Conservation (phyloP, 495 filamentous ascomycete species). For the Neurospora tetrasperma region DNA sequence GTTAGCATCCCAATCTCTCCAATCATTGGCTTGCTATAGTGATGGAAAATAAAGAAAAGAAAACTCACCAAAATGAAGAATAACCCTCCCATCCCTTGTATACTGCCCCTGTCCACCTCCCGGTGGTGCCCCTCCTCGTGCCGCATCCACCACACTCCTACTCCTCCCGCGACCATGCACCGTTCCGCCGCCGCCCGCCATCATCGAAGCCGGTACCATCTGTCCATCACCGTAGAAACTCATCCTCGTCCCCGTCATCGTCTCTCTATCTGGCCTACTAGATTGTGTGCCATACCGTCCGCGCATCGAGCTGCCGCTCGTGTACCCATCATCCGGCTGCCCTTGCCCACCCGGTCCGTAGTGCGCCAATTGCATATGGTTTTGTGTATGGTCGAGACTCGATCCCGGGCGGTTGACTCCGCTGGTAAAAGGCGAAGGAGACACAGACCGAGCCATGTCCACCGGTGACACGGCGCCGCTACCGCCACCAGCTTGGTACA, state of each 20-base stretch:
- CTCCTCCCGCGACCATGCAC: slow-evolving; percentile 39
- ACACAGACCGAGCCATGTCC: slow-evolving; percentile 34
- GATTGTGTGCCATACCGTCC: slow-evolving; percentile 1
- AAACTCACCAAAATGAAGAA: slow-evolving; percentile 81
- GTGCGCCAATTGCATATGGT: background rate
- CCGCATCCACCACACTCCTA: slow-evolving; percentile 66
- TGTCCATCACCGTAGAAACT: slow-evolving; percentile 43
- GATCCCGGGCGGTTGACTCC: background rate
- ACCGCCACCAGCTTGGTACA: slow-evolving; percentile 25
- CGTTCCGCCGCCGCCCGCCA: slow-evolving; percentile 38
- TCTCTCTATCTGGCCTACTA: slow-evolving; percentile 26
- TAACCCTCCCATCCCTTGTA: slow-evolving; percentile 74
- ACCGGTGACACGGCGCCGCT: slow-evolving; percentile 36
- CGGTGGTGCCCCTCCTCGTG: background rate
- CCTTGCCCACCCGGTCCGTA: background rate
- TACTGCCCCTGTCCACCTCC: slow-evolving; percentile 38
- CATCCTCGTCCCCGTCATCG: slow-evolving; percentile 32
- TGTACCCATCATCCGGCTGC: background rate
- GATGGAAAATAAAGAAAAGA: slow-evolving; percentile 3
- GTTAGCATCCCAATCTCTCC: background rate
- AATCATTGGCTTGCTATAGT: slow-evolving; percentile 6
- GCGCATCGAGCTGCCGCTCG: background rate
- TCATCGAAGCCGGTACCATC: slow-evolving; percentile 33
- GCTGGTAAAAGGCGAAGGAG: slow-evolving; percentile 34
- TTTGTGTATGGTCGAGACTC: background rate